Conservation (phyloP, 345 rosid genomes). For the Luvunga scandens region DNA sequence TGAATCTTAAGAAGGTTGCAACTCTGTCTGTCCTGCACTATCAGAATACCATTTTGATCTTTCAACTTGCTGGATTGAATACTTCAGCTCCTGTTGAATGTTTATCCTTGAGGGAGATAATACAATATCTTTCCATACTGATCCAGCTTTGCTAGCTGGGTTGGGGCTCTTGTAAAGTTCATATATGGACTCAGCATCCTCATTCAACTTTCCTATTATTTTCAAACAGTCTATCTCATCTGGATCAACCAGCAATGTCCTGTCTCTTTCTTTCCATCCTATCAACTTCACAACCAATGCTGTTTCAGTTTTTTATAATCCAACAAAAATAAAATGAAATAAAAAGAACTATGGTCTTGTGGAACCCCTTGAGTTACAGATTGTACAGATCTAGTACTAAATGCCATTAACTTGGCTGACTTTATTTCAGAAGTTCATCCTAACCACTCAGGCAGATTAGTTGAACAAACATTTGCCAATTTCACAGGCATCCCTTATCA, state of each 20-base stretch:
- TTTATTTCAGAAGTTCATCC: neutral
- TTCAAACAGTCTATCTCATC: constrained; percentile 73
- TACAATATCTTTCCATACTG: constrained; percentile 96
- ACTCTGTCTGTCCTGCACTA: neutral
- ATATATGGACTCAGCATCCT: constrained; percentile 74
- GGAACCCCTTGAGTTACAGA: neutral
- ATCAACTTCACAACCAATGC: constrained; percentile 55
- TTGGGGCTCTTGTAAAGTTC: constrained; percentile 67
- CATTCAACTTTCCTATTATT: constrained; percentile 61
- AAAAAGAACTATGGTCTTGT: neutral
- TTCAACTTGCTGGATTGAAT: constrained; percentile 62
- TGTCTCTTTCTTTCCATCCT: constrained; percentile 96
- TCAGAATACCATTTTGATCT: constrained; percentile 28
- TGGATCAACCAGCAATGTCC: constrained; percentile 82
- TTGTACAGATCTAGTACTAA: neutral
- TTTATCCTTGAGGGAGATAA: constrained; percentile 79
- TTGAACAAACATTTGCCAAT: constrained; percentile 1
- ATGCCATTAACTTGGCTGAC: neutral
- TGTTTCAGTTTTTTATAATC: constrained; percentile 23
- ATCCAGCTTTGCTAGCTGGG: constrained; percentile 66
- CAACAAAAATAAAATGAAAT: neutral
- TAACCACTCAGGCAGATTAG: neutral
- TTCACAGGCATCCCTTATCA: neutral
- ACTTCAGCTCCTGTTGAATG: constrained; percentile 72
- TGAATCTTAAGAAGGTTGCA: constrained; percentile 16